Base-by-base conservation (phyloP, 768 basidiomycete genomes). In the Auricularia heimuer region DNA sequence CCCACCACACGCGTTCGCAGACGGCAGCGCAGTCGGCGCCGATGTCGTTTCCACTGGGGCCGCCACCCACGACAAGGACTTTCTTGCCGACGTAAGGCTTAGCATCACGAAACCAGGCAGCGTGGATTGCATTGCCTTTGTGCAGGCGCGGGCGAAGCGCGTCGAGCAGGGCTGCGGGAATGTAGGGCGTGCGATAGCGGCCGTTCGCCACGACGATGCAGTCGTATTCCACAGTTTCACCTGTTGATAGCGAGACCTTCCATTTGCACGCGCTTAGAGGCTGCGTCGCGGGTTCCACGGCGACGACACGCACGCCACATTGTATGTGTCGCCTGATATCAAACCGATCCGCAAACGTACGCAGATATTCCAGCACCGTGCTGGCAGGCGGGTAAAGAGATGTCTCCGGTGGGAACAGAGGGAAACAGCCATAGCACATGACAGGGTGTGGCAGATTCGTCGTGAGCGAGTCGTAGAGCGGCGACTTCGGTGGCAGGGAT, bases 381-480 rank as follows among this genome's bases (percentile, higher is more conserved):
- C 78, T 68, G 2, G 90, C 89, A 4, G 68, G 70, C 0, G 92
- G 91, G 72, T 81, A 94, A 34, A 92, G 77, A 1, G 85, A 80
- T 0, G 90, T 92, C 2, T 82, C 83, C 0, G 88, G 85, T 0
- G 89, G 89, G 70, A 92, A 92, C 1, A 60, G 56, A 6, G 79
- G 70, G 70, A 83, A 85, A 58, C 80, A 81, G 1, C 80, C 76
- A 68, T 79, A 92, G 2, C 82, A 82, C 92, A 94, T 93, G 61
- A 86, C 65, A 1, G 87, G 87, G 68, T 92, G 88, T 0, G 92
- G 89, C 3, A 94, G 71, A 69, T 93, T 93, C 1, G 91, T 87
- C n/a, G 87, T 88, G 12, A 94, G 77, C 0, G 87, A 87, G 70
- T 92, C 87, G 70, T 94, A 94, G 8, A 91, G 70, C 1, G 92